Percentiles rank a stretch among this genome's conserved stretches.
phyloP scores from a whole-genome alignment of 2,329 filamentous ascomycete genomes.

The Aspergillus phoenicis region DNA sequence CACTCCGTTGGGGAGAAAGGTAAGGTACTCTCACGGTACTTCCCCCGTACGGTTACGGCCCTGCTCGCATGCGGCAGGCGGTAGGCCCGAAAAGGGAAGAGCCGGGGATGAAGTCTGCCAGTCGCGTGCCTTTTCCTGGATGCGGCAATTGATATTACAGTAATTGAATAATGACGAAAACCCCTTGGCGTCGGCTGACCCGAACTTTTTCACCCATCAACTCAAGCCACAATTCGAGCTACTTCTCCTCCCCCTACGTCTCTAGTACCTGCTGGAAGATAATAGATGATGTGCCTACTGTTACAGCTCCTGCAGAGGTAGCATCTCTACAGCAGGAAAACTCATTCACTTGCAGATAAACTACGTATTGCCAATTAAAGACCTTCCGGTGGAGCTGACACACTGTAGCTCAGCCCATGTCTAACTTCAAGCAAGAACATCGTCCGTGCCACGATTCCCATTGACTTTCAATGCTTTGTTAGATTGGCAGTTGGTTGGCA shows the following conservation, averaged over 20 bases:
- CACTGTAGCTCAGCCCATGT: too few species aligned
- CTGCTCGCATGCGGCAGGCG: background rate
- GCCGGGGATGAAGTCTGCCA: background rate
- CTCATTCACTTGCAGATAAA: background rate
- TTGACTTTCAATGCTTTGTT: too few species aligned
- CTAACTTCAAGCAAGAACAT: too few species aligned
- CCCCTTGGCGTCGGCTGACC: conserved; percentile 4
- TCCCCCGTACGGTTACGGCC: background rate
- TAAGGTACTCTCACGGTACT: background rate
- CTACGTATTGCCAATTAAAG: too few species aligned
- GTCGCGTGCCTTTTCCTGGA: conserved; percentile 4
- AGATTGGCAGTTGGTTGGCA: too few species aligned
- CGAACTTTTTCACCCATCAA: background rate
- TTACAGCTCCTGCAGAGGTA: too few species aligned
- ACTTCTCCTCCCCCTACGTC: background rate
- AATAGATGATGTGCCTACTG: background rate
- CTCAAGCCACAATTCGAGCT: background rate
- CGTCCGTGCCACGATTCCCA: too few species aligned
- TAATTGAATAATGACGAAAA: conserved; percentile 4
- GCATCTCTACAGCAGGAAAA: too few species aligned
- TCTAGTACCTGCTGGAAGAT: too few species aligned
- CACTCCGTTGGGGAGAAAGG: background rate
- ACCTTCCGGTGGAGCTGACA: too few species aligned
- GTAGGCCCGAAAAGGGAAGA: conserved; percentile 1
- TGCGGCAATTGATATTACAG: background rate